Evolutionary conservation across 371 early-diverging fungal genomes (phyloP).

Genomic region (Nosema muscidifuracis): DNA sequence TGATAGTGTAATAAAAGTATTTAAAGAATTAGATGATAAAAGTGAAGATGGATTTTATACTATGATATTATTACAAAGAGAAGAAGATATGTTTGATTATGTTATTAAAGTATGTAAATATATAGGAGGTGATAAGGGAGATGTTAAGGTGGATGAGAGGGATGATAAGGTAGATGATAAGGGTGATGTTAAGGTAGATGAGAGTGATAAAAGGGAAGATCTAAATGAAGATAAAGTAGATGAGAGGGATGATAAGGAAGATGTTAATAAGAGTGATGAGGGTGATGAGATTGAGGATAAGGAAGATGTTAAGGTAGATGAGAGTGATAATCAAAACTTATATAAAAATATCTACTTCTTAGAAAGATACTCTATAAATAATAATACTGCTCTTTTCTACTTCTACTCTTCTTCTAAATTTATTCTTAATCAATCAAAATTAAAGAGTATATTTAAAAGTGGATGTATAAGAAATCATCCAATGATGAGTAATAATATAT

Average conservation of each 20-base stretch:
- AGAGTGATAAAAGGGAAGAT: background rate
- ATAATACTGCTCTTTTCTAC: background rate
- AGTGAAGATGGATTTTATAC: slow-evolving; percentile 26
- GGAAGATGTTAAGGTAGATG: too few relatives aligned
- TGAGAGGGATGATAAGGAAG: background rate
- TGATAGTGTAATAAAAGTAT: slow-evolving; percentile 1
- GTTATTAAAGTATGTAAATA: slow-evolving; percentile 3
- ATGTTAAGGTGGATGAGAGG: background rate
- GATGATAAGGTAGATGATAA: background rate
- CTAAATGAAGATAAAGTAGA: background rate
- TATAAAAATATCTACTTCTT: too few relatives aligned
- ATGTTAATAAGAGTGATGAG: background rate
- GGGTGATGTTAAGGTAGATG: background rate
- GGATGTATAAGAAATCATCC: slow-evolving; percentile 5
- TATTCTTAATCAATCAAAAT: slow-evolving; percentile 20
- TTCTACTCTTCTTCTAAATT: slow-evolving; percentile 19
- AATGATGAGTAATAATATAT: background rate
- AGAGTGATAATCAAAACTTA: too few relatives aligned
- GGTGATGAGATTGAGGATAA: background rate
- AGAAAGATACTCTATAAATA: background rate
- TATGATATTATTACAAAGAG: slow-evolving; percentile 17
- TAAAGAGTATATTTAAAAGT: slow-evolving; percentile 6
- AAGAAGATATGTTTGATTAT: slow-evolving; percentile 35
- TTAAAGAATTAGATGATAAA: slow-evolving; percentile 6
- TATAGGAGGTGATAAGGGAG: background rate